Percentiles rank a stretch among this genome's conserved stretches.
phyloP scores from a whole-genome alignment of 2,329 filamentous ascomycete species.

The Boeremia lycopersici region DNA sequence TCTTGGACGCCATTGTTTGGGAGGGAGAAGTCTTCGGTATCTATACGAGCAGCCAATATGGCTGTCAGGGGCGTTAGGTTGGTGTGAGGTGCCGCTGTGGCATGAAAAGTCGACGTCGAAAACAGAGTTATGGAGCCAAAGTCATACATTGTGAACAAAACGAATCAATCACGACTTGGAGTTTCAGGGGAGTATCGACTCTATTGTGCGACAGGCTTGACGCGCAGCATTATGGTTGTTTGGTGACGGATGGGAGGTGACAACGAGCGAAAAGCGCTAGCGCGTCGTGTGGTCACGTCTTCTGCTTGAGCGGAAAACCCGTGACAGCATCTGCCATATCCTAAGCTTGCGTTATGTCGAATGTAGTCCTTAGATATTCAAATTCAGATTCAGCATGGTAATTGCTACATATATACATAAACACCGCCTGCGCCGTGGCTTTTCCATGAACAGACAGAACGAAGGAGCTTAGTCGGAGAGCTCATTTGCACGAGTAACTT shows the following conservation, averaged over 20 bases:
- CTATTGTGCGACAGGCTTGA: neutral
- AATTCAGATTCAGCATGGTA: neutral
- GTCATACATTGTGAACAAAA: neutral
- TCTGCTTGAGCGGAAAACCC: neutral
- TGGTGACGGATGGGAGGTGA: neutral
- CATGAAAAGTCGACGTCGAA: neutral
- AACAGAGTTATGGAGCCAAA: neutral
- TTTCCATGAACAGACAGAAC: neutral
- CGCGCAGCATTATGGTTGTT: neutral
- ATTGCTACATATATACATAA: constrained; percentile 17
- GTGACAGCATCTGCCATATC: neutral
- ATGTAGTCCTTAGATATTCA: neutral
- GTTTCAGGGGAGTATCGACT: neutral
- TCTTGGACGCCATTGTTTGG: constrained; percentile 23
- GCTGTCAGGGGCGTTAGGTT: too few relatives aligned
- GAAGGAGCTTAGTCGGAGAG: constrained; percentile 44
- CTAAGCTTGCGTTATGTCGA: too few relatives aligned
- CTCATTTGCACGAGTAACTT: constrained; percentile 45
- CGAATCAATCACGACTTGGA: neutral
- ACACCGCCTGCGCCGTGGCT: constrained; percentile 11
- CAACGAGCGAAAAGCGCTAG: neutral
- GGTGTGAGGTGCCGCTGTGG: too few relatives aligned
- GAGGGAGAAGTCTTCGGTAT: neutral
- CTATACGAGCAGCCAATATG: too few relatives aligned
- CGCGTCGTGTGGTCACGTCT: neutral